A percentile compares a stretch with the other conserved stretches of the same genome.
phyloP scores from a whole-genome alignment of 2,329 filamentous ascomycete species.

The Chrysoporthe puriensis region DNA sequence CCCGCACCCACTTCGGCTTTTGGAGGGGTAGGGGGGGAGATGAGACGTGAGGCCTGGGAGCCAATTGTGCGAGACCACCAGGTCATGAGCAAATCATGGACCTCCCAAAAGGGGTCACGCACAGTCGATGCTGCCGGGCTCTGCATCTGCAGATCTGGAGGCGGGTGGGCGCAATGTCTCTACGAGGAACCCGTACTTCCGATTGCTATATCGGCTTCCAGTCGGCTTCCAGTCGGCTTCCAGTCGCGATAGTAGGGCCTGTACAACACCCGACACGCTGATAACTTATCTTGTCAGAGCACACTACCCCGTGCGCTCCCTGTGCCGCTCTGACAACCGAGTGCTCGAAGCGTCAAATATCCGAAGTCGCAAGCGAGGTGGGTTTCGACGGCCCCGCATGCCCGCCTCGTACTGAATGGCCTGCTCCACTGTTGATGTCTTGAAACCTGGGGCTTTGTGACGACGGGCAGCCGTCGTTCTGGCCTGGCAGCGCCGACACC shows the following conservation, averaged over 20 bases:
- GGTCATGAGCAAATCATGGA: slow-evolving; percentile 22
- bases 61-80: slow-evolving; percentile 24
- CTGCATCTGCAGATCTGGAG: slow-evolving; percentile 27
- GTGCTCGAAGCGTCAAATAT: slow-evolving; percentile 20
- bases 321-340: neutral
- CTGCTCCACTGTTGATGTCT: slow-evolving; percentile 16
- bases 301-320: neutral
- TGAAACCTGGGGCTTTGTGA: slow-evolving; percentile 11
- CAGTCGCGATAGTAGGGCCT: neutral
- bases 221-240: neutral
- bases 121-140: slow-evolving; percentile 20
- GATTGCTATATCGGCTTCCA: neutral
- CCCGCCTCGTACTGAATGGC: slow-evolving; percentile 16
- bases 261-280: slow-evolving; percentile 4
- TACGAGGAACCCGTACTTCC: neutral
- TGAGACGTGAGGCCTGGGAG: slow-evolving; percentile 16
- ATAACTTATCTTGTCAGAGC: neutral
- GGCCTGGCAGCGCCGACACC: neutral
- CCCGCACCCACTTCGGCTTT: slow-evolving; percentile 29
- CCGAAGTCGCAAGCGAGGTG: slow-evolving; percentile 20
- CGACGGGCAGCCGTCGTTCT: neutral
- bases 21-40: slow-evolving; percentile 17
- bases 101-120: slow-evolving; percentile 28
- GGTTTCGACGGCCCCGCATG: slow-evolving; percentile 18
- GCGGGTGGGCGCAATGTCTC: neutral